Conservation (phyloP, 805 yeast species). For the Sugiyamaella mastotermitis region DNA sequence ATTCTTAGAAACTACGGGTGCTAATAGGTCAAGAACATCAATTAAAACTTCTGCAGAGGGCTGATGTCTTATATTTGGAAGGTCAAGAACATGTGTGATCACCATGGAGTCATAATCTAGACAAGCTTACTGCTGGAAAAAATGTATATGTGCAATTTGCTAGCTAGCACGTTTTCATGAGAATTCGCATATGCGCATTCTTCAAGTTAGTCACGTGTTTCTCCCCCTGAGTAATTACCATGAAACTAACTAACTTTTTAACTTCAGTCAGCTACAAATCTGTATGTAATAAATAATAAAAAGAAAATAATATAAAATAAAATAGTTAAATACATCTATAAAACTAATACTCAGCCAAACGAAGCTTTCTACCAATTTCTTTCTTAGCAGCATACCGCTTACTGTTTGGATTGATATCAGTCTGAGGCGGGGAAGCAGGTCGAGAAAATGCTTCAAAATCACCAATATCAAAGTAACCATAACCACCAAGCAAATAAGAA, state of each 20-base stretch:
- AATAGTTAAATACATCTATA: too few species aligned
- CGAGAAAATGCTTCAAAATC: slow-evolving; percentile 57
- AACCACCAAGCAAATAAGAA: slow-evolving; percentile 61
- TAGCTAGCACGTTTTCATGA: too few species aligned
- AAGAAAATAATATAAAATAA: too few species aligned
- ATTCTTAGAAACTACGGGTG: slow-evolving; percentile 14
- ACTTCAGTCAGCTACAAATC: too few species aligned
- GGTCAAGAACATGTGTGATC: slow-evolving; percentile 24
- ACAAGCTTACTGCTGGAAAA: too few species aligned
- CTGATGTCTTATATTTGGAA: slow-evolving; percentile 21
- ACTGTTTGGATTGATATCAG: slow-evolving; percentile 28
- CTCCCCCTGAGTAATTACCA: too few species aligned
- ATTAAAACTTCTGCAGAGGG: slow-evolving; percentile 19
- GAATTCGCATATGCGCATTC: too few species aligned
- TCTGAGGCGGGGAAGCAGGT: slow-evolving; percentile 53
- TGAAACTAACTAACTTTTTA: too few species aligned
- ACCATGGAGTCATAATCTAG: too few species aligned
- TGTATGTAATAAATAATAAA: too few species aligned
- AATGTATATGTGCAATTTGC: too few species aligned
- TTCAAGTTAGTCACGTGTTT: too few species aligned
- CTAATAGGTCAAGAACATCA: slow-evolving; percentile 14
- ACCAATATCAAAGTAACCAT: slow-evolving; percentile 77
- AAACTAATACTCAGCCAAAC: slow-evolving; percentile 55
- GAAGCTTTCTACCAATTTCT: slow-evolving; percentile 59
- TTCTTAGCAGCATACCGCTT: slow-evolving; percentile 37